Evolutionary conservation across 352 stramenopile species (phyloP).

Genomic region (Phytophthora boehmeriae): DNA sequence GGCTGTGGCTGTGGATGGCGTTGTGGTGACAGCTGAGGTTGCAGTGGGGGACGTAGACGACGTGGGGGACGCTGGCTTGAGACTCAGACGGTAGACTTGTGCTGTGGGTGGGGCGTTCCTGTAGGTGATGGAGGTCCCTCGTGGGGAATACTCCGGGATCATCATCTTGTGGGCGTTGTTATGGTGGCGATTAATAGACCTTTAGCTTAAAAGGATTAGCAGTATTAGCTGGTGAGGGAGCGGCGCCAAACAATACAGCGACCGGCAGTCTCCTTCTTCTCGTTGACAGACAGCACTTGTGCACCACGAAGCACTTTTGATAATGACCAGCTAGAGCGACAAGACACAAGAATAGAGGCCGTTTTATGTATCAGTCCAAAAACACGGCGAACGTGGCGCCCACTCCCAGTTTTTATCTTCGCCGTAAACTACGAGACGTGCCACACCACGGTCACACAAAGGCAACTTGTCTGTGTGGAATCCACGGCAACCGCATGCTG

Average conservation of each 20-base stretch:
- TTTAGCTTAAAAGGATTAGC: not conserved
- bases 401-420: too few species aligned
- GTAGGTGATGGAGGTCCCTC: slow-evolving; percentile 46
- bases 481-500: too few species aligned
- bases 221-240: slow-evolving; percentile 5
- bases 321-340: not conserved
- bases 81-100: slow-evolving; percentile 43
- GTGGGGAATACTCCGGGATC: slow-evolving; percentile 49
- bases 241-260: slow-evolving; percentile 39
- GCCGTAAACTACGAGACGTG: too few species aligned
- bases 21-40: not conserved
- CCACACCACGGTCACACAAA: too few species aligned
- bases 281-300: not conserved
- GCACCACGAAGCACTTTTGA: not conserved
- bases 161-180: slow-evolving; percentile 39
- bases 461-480: too few species aligned
- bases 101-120: slow-evolving; percentile 25
- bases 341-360: too few species aligned
- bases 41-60: slow-evolving; percentile 11
- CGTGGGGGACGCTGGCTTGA: slow-evolving; percentile 38
- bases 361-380: too few species aligned
- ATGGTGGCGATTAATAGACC: slow-evolving; percentile 23
- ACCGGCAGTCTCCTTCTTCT: slow-evolving; percentile 6
- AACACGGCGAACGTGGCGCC: not conserved
- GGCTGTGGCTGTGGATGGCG: slow-evolving; percentile 17